Evolutionary conservation across 305 asterid species (phyloP), one percentile per base, ranked within the genome.

Genomic region (Fraxinus angustifolia): DNA sequence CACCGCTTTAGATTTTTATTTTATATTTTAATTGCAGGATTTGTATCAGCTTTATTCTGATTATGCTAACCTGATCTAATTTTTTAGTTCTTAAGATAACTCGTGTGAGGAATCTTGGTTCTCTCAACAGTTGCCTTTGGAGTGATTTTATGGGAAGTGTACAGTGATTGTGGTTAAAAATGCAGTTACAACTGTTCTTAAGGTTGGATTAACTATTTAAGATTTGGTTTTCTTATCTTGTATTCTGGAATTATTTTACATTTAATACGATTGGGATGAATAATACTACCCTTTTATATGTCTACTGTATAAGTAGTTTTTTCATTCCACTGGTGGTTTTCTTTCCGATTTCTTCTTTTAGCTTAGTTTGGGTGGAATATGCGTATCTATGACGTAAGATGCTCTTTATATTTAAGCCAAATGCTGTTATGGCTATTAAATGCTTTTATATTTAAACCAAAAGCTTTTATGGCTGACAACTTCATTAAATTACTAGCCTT

Each of bases 201-300:
- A 8, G 26, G 34, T 76, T 79, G 17, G 21, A 72, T 85, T 78
- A 48, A 80, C 76, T 48, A 60, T 42, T 48, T 60, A 40, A 48
- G 48, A 16, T 71, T 11, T 78, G 11, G 21, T 31, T 17, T 75
- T 73, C 60, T 53, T 34, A 60, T 68, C 58, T 48, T 48, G 58
- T 14, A 14, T 3, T 48, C 19, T 48, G 58, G 58, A 14, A 48
- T 48, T 48, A 48, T 48, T 50, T 50, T 53, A 53, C 26, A 53
- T 12, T 75, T 60, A 30, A 30, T 34, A 60, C 30, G 16, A 83
- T 19, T 19, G 31, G 31, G 4, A 19, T n/a, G 70, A 19, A 60
- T 19, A 60, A 2, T 60, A 8, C 31, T 8, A 7, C 30, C 23
- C 12, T 60, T 58, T 60, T 19, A n/a, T 21, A 53, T 60, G 12